Conservation (phyloP, 805 yeast species). For the Kodamaea neixiangensis region DNA sequence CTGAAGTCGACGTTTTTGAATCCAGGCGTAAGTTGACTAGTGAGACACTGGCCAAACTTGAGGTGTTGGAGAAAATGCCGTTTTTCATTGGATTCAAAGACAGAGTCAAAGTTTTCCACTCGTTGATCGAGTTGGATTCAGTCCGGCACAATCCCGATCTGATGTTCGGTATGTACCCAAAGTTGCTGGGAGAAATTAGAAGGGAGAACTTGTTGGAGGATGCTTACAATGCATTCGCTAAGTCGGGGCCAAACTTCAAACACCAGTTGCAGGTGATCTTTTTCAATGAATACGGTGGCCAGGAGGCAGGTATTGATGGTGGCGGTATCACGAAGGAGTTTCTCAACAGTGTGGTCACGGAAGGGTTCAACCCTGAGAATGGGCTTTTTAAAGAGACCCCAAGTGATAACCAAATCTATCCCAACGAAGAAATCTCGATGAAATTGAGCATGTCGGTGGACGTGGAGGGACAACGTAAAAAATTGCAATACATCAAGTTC, state of each 20-base stretch:
- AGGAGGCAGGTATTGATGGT: conserved; percentile 93
- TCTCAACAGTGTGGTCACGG: conserved; percentile 67
- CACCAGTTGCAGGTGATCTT: conserved; percentile 63
- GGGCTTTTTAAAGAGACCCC: conserved; percentile 43
- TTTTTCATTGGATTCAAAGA: conserved; percentile 76
- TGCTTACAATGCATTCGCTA: conserved; percentile 62
- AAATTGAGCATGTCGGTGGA: conserved; percentile 34
- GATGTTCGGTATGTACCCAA: conserved; percentile 17
- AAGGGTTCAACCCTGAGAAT: conserved; percentile 55
- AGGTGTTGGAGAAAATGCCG: conserved; percentile 65
- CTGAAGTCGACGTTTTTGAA: conserved; percentile 13
- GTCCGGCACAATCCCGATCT: background rate
- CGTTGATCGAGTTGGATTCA: conserved; percentile 57
- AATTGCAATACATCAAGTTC: conserved; percentile 49
- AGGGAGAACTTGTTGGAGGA: conserved; percentile 75
- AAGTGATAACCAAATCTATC: conserved; percentile 64
- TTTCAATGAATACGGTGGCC: conserved; percentile 62
- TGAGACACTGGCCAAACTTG: conserved; percentile 32
- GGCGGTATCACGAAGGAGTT: conserved; percentile 96
- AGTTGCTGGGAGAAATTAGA: conserved; percentile 54
- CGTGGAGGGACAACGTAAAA: conserved; percentile 25
- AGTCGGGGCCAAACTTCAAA: conserved; percentile 57
- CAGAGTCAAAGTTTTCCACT: conserved; percentile 73
- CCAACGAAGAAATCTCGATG: conserved; percentile 58
- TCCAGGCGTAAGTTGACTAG: background rate